Evolutionary conservation across 306 rosid genomes (phyloP).

Genomic region (Quercus aquifolioides): DNA sequence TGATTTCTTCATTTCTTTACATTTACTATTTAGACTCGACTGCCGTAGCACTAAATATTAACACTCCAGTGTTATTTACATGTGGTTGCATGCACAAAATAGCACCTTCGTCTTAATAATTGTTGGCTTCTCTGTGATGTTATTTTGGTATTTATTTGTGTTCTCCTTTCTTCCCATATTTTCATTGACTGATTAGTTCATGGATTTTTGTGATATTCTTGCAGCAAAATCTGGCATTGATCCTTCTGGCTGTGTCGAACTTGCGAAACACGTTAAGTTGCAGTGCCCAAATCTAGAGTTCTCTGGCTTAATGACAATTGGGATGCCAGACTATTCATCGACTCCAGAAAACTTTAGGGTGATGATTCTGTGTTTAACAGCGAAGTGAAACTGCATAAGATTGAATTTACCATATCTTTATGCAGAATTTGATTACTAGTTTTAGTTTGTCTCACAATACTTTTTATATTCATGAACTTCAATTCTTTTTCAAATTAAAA

Average conservation of each 20-base stretch:
- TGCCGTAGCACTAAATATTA: neutral
- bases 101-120: neutral
- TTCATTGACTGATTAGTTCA: neutral
- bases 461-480: neutral
- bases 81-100: neutral
- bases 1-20: neutral
- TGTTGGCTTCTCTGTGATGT: neutral
- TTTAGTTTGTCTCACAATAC: neutral
- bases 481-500: neutral
- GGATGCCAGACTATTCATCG: constrained; percentile 53
- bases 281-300: constrained; percentile 44
- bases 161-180: neutral
- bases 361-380: neutral
- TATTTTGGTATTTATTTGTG: neutral
- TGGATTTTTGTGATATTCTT: constrained; percentile 1
- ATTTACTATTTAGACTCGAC: neutral
- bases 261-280: constrained; percentile 39
- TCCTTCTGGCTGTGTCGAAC: constrained; percentile 43
- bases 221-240: constrained; percentile 55
- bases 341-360: constrained; percentile 54
- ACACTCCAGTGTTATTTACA: neutral
- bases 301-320: constrained; percentile 59
- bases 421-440: neutral
- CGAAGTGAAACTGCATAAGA: constrained; percentile 1
- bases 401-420: constrained; percentile 3